Evolutionary conservation across 176 grass and related monocot species (phyloP).

Genomic region (Cenchrus purpureus): DNA sequence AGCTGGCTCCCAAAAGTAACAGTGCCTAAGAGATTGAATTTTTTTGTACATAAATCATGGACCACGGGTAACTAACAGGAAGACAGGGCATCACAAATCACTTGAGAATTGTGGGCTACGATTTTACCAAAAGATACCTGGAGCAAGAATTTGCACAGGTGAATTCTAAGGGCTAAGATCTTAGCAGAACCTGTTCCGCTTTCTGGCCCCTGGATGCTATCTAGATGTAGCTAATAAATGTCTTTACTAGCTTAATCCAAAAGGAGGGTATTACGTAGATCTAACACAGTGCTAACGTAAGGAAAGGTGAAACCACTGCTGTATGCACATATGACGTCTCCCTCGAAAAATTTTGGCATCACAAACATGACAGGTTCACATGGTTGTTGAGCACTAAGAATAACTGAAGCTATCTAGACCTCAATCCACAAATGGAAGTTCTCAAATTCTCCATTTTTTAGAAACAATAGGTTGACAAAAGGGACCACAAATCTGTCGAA

Average conservation of each 20-base stretch:
- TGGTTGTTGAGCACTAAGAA: neutral
- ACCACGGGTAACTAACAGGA: neutral
- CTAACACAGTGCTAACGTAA: too few relatives aligned
- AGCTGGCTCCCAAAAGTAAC: neutral
- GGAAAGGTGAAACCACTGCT: neutral
- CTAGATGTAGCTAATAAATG: slow-evolving; percentile 12
- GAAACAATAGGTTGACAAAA: neutral
- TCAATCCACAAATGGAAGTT: neutral
- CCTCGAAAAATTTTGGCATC: neutral
- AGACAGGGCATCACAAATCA: neutral
- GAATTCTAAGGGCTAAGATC: neutral
- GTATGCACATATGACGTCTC: neutral
- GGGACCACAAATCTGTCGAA: neutral
- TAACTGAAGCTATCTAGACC: neutral
- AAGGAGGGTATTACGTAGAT: neutral
- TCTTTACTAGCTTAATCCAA: neutral
- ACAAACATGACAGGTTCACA: neutral
- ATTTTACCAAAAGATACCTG: neutral
- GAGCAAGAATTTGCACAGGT: neutral
- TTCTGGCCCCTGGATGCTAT: neutral
- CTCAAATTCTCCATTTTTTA: neutral
- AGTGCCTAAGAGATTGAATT: neutral
- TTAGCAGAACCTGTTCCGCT: neutral
- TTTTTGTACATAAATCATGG: neutral
- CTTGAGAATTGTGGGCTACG: neutral